phyloP scores from a whole-genome alignment of 2,329 filamentous ascomycete genomes.

The Colletotrichum trifolii region DNA sequence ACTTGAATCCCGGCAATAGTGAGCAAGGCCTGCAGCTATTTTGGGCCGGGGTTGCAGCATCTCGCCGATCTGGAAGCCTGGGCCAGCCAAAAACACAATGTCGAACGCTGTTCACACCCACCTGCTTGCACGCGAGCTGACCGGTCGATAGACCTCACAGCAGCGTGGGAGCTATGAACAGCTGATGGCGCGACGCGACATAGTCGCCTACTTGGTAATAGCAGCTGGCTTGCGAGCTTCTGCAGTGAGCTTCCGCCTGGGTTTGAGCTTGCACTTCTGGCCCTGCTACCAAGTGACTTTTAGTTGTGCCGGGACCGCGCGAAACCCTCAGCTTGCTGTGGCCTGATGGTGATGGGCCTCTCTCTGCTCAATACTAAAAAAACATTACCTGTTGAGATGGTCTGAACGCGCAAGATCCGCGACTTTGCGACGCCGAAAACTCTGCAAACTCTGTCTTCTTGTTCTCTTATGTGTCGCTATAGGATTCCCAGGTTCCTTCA shows the following conservation, averaged over 20 bases:
- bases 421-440: not conserved
- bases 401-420: not conserved
- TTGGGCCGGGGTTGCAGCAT: slow-evolving; percentile 16
- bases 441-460: slow-evolving; percentile 1
- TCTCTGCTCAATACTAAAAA: not conserved
- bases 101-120: slow-evolving; percentile 20
- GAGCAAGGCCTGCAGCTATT: slow-evolving; percentile 23
- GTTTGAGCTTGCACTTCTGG: too few relatives aligned
- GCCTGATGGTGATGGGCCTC: slow-evolving; percentile 5
- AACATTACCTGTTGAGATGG: not conserved
- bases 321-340: slow-evolving; percentile 1
- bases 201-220: not conserved
- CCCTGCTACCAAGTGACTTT: too few relatives aligned
- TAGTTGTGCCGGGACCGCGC: not conserved
- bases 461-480: too few relatives aligned
- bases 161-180: slow-evolving; percentile 20
- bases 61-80: slow-evolving; percentile 23
- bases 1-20: slow-evolving; percentile 21
- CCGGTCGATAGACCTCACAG: slow-evolving; percentile 14
- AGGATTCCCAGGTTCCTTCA: too few relatives aligned
- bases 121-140: slow-evolving; percentile 2
- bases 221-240: slow-evolving; percentile 1
- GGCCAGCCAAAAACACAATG: slow-evolving; percentile 9
- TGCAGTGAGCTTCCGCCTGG: slow-evolving; percentile 9
- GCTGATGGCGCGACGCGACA: slow-evolving; percentile 10